Evolutionary conservation across 2,329 filamentous ascomycete genomes (phyloP).

Genomic region (Samsoniella hepiali): DNA sequence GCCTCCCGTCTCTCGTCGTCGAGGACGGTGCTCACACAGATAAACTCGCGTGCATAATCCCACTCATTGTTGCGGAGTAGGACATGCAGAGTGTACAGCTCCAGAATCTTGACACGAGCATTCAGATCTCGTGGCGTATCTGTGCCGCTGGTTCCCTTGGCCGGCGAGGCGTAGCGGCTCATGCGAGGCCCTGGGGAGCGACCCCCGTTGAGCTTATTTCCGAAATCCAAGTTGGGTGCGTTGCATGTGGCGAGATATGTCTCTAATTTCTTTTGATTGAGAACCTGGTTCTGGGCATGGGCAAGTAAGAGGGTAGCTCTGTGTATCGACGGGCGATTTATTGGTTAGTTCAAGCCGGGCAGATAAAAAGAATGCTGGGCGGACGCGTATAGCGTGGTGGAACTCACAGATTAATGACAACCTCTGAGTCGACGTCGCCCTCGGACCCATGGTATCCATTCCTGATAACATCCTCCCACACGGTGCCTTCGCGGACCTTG

Average conservation of each 20-base stretch:
- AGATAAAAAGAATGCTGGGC: neutral
- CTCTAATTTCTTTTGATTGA: slow-evolving; percentile 87
- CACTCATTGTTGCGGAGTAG: slow-evolving; percentile 92
- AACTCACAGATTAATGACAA: slow-evolving; percentile 79
- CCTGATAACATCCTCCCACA: slow-evolving; percentile 92
- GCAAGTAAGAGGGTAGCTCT: slow-evolving; percentile 86
- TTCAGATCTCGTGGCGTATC: slow-evolving; percentile 82
- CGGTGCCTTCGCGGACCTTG: slow-evolving; percentile 80
- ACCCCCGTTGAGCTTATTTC: slow-evolving; percentile 56
- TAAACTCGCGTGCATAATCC: slow-evolving; percentile 92
- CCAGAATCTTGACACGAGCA: slow-evolving; percentile 84
- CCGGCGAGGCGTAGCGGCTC: slow-evolving; percentile 42
- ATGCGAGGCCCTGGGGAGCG: slow-evolving; percentile 35
- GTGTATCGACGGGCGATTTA: slow-evolving; percentile 15
- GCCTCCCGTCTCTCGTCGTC: slow-evolving; percentile 90
- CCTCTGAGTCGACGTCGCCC: slow-evolving; percentile 88
- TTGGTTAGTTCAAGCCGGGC: slow-evolving; percentile 10
- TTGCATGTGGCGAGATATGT: slow-evolving; percentile 78
- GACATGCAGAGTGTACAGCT: slow-evolving; percentile 92
- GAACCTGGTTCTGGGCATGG: slow-evolving; percentile 77
- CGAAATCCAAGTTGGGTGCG: slow-evolving; percentile 69
- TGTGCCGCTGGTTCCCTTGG: slow-evolving; percentile 58
- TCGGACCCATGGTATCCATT: slow-evolving; percentile 86
- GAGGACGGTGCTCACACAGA: slow-evolving; percentile 77
- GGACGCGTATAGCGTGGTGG: slow-evolving; percentile 4